Evolutionary conservation across 2,329 filamentous ascomycete species (phyloP).

Genomic region (Coniochaeta sp.): DNA sequence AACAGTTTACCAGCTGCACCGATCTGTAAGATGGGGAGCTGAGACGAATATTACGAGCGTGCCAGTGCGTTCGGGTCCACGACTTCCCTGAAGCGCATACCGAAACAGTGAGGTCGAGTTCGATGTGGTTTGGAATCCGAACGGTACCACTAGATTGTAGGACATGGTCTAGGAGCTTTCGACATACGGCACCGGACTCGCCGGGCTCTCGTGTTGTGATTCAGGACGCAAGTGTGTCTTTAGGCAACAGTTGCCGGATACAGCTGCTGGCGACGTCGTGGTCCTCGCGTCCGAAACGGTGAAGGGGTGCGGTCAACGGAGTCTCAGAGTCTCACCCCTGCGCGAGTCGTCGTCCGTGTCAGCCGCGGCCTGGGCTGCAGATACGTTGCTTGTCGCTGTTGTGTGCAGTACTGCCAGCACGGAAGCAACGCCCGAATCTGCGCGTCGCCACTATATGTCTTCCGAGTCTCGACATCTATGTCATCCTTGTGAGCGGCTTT

Average conservation of each 20-base stretch:
- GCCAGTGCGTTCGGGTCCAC: neutral
- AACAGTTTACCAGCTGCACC: conserved; percentile 8
- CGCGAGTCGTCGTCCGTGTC: neutral
- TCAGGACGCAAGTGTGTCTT: neutral
- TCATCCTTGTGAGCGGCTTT: conserved; percentile 25
- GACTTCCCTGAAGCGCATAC: neutral
- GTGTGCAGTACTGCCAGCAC: neutral
- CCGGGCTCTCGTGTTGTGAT: neutral
- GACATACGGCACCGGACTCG: neutral
- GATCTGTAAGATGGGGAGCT: conserved; percentile 2
- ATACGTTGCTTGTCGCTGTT: neutral
- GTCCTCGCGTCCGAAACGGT: neutral
- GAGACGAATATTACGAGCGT: neutral
- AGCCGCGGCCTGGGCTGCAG: neutral
- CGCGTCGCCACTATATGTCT: neutral
- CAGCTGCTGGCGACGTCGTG: neutral
- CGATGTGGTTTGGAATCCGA: conserved; percentile 3
- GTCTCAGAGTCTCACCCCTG: neutral
- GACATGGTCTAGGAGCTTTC: neutral
- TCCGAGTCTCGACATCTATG: conserved; percentile 5
- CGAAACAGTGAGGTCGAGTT: conserved; percentile 3
- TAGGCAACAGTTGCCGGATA: neutral
- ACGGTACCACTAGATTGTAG: neutral
- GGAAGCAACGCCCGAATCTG: neutral
- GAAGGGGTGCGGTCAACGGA: neutral